Percentiles rank a stretch among this genome's conserved stretches.
phyloP scores from a whole-genome alignment of 352 stramenopile genomes.

The Globisporangium paroecandrum region DNA sequence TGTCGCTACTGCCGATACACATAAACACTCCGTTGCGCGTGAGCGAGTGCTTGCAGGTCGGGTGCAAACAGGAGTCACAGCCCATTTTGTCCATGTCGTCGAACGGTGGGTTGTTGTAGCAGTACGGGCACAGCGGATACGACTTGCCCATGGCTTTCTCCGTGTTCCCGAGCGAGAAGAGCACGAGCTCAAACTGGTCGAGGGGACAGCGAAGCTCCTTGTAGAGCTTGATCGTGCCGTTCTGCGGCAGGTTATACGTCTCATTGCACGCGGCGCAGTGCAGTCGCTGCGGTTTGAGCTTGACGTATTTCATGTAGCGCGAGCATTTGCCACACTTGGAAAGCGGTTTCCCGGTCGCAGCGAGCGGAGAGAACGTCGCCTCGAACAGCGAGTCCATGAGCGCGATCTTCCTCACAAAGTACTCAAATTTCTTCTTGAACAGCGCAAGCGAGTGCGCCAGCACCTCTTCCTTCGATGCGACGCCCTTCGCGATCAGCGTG shows the following conservation, averaged over 20 bases:
- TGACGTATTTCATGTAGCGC: constrained; percentile 57
- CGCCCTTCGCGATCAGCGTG: constrained; percentile 72
- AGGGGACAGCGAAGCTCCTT: constrained; percentile 47
- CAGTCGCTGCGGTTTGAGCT: constrained; percentile 36
- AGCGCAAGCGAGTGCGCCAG: constrained; percentile 34
- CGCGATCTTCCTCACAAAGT: constrained; percentile 53
- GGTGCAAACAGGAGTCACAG: constrained; percentile 42
- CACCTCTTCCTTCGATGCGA: constrained; percentile 35
- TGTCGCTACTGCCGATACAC: constrained; percentile 22
- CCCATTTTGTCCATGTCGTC: constrained; percentile 34
- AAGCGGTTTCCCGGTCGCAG: constrained; percentile 38
- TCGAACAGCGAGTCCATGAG: constrained; percentile 62
- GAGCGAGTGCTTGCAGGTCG: constrained; percentile 41
- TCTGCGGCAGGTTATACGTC: constrained; percentile 34
- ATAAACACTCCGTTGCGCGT: constrained; percentile 41
- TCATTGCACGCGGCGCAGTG: constrained; percentile 47
- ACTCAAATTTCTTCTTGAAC: constrained; percentile 50
- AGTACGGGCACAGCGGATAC: constrained; percentile 46
- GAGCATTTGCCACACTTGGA: constrained; percentile 53
- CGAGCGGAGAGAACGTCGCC: constrained; percentile 54
- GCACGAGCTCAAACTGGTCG: constrained; percentile 51
- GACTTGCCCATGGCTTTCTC: constrained; percentile 40
- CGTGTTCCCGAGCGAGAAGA: constrained; percentile 50
- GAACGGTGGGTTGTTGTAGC: constrained; percentile 47
- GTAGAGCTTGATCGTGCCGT: constrained; percentile 36